phyloP scores from a whole-genome alignment of 257 asterid genomes.

The Osmanthus fragrans region DNA sequence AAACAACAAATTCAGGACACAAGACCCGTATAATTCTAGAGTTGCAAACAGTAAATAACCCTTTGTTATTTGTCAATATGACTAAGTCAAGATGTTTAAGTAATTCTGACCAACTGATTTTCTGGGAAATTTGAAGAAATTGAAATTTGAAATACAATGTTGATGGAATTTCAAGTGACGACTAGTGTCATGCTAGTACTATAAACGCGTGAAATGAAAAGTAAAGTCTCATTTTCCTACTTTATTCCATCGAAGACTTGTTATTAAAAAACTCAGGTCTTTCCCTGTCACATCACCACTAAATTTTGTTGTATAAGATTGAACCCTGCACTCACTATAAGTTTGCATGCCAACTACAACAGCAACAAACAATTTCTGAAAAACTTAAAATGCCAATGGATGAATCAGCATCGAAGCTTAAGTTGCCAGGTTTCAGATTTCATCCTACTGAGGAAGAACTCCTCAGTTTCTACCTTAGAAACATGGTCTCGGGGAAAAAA shows the following conservation, averaged over 20 bases:
- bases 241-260: background rate
- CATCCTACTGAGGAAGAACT: constrained; percentile 48
- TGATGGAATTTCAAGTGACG: too few species aligned
- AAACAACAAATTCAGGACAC: too few species aligned
- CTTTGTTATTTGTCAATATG: too few species aligned
- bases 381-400: constrained; percentile 16
- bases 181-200: too few species aligned
- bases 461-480: constrained; percentile 35
- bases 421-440: constrained; percentile 40
- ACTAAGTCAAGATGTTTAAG: too few species aligned
- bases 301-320: background rate
- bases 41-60: too few species aligned
- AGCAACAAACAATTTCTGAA: background rate
- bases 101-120: too few species aligned
- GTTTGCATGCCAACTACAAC: background rate
- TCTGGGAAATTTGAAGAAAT: too few species aligned
- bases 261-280: background rate
- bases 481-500: constrained; percentile 29
- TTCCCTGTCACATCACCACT: background rate
- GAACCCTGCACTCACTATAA: background rate
- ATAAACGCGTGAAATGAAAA: too few species aligned
- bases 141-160: too few species aligned
- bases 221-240: too few species aligned
- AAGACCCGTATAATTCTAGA: too few species aligned
- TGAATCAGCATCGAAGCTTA: constrained; percentile 21